phyloP scores from a whole-genome alignment of 73 alveolate species.

The Tetrahymena malaccensis region DNA sequence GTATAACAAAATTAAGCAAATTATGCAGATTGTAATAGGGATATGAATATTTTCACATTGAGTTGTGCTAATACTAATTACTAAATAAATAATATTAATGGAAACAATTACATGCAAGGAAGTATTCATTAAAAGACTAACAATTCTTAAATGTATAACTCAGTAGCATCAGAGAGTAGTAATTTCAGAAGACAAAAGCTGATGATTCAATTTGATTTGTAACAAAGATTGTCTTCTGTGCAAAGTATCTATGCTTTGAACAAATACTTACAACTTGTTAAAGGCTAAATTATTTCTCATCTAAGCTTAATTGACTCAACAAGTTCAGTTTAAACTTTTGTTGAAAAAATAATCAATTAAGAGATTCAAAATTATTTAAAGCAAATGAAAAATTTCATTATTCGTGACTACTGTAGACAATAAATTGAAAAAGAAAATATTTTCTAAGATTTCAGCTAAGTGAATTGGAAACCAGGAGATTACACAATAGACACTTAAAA shows the following conservation, averaged over 20 bases:
- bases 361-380: not conserved
- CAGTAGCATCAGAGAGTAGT: not conserved
- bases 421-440: not conserved
- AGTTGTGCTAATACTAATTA: not conserved
- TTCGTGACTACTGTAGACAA: not conserved
- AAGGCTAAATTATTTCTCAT: not conserved
- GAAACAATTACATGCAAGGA: not conserved
- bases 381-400: not conserved
- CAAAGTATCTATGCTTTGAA: not conserved
- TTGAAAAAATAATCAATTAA: not conserved
- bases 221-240: not conserved
- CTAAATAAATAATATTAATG: not conserved
- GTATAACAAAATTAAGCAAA: not conserved
- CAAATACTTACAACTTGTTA: not conserved
- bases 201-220: not conserved
- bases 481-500: not conserved
- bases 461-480: not conserved
- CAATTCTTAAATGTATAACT: not conserved
- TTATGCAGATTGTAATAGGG: not conserved
- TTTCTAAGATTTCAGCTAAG: not conserved
- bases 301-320: not conserved
- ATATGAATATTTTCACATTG: not conserved
- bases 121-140: not conserved
- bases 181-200: not conserved
- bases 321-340: not conserved